These are phyloP conservation scores for Camillea tinctor DNA, from an alignment of 2,329 filamentous ascomycete species.

Conservation along the genomic window DNA sequence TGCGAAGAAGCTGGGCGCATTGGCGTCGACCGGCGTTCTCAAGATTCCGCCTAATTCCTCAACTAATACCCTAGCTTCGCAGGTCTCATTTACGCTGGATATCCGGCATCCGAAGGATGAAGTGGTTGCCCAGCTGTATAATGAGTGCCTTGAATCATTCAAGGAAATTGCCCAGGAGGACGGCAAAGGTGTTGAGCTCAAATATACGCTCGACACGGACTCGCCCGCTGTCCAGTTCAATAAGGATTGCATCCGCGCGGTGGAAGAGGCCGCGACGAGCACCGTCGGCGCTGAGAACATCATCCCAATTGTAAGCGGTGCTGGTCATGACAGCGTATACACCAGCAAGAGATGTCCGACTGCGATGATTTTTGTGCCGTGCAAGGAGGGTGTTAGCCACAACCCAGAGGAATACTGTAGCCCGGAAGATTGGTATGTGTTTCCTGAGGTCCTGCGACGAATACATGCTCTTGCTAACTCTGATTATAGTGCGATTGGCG, in stretches of 20 bases:
- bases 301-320: background rate
- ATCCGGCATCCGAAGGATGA: constrained; percentile 57
- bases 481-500: background rate
- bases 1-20: constrained; percentile 56
- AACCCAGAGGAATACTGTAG: background rate
- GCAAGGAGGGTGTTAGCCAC: background rate
- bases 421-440: background rate
- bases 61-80: constrained; percentile 71
- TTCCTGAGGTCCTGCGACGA: background rate
- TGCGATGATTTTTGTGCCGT: background rate
- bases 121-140: constrained; percentile 57
- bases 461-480: background rate
- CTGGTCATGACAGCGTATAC: background rate
- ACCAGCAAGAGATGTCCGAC: background rate
- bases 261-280: constrained; percentile 55
- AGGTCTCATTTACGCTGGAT: constrained; percentile 67
- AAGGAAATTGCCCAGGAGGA: constrained; percentile 56
- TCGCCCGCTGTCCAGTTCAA: constrained; percentile 65
- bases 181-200: constrained; percentile 22
- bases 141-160: constrained; percentile 57
- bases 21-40: constrained; percentile 70
- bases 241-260: constrained; percentile 62
- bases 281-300: constrained; percentile 16
- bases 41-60: constrained; percentile 60
- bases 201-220: constrained; percentile 60